Evolutionary conservation across 495 filamentous ascomycete genomes (phyloP), one percentile per base, ranked within the genome.

Genomic region (Clavariopsis aquatica): DNA sequence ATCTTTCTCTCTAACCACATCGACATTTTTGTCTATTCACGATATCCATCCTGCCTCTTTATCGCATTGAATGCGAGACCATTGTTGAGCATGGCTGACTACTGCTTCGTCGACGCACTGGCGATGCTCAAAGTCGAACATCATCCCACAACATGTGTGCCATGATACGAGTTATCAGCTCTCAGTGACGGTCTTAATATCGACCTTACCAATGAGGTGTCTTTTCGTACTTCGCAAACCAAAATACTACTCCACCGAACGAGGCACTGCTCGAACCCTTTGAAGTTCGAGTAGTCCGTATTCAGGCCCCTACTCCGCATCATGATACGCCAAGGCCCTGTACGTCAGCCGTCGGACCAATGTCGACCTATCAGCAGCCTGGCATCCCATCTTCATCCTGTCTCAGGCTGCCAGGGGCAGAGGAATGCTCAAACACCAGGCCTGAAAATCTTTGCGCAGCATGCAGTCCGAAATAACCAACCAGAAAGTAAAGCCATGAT

Each of bases 281-380:
- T 20, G 28, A 54, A 54, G 52, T 54, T 54, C 28, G 52, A 54
- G 23, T 20, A 19, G 52, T 20, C 36, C 52, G 52, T 54, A 54
- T 9, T 6, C 9, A 7, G 38, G 38, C 38, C 38, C 38, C 38
- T 43, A 43, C 28, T 54, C 52, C 52, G 24, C 28, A 24, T 54
- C 52, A 54, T 54, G 52, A 29, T 9, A 54, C 52, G 52, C 52
- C 52, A 54, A 54, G 52, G n/a, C 23, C 23, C 52, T 31, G 38
- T 3, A 43, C 15, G 38, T 43, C 3, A 17, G 38, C 38, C 52
- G 28, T 31, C 52, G 52, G 52, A 54, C 23, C 31, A 54, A 28
- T 29, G n/a, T 22, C 9, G 24, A 34, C 52, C 52, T 29, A 54
- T 54, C 23, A 28, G 24, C 23, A 31, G 20, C 7, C 17, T 8